Conservation (phyloP, 495 filamentous ascomycete species). For the Podospora appendiculata region DNA sequence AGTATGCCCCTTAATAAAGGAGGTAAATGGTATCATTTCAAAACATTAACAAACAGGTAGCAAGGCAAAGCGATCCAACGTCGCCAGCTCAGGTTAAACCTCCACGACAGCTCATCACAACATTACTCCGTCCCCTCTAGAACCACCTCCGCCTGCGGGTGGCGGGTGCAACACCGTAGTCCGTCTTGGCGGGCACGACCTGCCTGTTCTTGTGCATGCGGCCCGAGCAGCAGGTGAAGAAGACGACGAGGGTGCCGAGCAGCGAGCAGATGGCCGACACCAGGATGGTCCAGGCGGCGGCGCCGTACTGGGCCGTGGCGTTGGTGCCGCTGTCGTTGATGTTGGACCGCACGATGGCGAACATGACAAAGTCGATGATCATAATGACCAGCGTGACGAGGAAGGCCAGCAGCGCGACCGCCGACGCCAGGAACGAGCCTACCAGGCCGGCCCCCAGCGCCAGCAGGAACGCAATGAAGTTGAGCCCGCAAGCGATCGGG, state of each 20-base stretch:
- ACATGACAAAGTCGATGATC: conserved; percentile 48
- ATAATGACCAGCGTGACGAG: conserved; percentile 46
- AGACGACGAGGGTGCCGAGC: conserved; percentile 45
- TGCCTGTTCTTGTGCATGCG: not conserved
- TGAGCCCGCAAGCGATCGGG: conserved; percentile 48
- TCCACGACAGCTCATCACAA: not conserved
- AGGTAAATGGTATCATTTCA: not conserved
- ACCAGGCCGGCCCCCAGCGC: conserved; percentile 45
- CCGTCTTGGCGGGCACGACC: not conserved
- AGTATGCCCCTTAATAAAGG: not conserved
- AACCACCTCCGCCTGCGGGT: not conserved
- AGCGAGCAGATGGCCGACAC: conserved; percentile 43
- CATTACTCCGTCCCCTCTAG: not conserved
- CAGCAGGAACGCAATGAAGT: conserved; percentile 52
- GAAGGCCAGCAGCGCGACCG: conserved; percentile 44
- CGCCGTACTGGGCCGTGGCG: conserved; percentile 33
- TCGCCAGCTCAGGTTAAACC: not conserved
- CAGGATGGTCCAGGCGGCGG: conserved; percentile 44
- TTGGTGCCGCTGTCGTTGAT: conserved; percentile 35
- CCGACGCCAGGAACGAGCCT: conserved; percentile 41
- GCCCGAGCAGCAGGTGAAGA: conserved; percentile 47
- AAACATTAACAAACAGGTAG: not conserved
- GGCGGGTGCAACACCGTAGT: not conserved
- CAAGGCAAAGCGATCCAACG: not conserved
- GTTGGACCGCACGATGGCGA: conserved; percentile 43